Conservation (phyloP, 1,284 basidiomycete species). For the Ustilago sp. region DNA sequence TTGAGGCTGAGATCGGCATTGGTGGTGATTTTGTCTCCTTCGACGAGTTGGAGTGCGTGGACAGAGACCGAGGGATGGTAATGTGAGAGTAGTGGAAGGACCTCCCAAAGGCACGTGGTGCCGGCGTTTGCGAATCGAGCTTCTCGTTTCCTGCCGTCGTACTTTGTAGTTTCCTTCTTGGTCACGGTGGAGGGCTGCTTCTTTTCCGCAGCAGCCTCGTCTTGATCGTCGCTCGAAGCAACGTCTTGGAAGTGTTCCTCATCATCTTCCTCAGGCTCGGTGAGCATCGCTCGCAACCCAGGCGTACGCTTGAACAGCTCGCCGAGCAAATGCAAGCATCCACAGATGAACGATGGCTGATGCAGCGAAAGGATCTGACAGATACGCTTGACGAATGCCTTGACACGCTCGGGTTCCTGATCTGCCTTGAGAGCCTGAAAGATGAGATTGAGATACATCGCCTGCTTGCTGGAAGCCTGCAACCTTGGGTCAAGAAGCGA, state of each 20-base stretch:
- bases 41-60: slow-evolving; percentile 88
- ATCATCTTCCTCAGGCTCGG: slow-evolving; percentile 70
- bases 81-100: slow-evolving; percentile 77
- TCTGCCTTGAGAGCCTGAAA: slow-evolving; percentile 93
- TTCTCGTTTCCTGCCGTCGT: slow-evolving; percentile 78
- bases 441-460: slow-evolving; percentile 95
- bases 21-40: slow-evolving; percentile 77
- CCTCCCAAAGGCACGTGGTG: slow-evolving; percentile 72
- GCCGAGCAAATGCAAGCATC: slow-evolving; percentile 77
- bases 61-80: slow-evolving; percentile 92
- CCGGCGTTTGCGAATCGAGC: slow-evolving; percentile 88
- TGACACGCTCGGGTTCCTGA: slow-evolving; percentile 76
- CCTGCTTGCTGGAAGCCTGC: slow-evolving; percentile 87
- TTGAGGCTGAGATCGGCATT: slow-evolving; percentile 90
- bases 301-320: slow-evolving; percentile 81
- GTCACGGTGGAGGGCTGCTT: slow-evolving; percentile 20
- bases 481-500: slow-evolving; percentile 88
- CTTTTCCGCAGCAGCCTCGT: slow-evolving; percentile 31
- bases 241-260: slow-evolving; percentile 73
- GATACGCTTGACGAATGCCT: slow-evolving; percentile 87
- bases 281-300: slow-evolving; percentile 78
- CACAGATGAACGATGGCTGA: slow-evolving; percentile 89
- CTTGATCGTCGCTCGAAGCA: slow-evolving; percentile 61
- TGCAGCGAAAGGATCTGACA: slow-evolving; percentile 83
- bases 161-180: slow-evolving; percentile 32